Conservation (phyloP, 345 rosid genomes). For the Eucalyptus sp. region DNA sequence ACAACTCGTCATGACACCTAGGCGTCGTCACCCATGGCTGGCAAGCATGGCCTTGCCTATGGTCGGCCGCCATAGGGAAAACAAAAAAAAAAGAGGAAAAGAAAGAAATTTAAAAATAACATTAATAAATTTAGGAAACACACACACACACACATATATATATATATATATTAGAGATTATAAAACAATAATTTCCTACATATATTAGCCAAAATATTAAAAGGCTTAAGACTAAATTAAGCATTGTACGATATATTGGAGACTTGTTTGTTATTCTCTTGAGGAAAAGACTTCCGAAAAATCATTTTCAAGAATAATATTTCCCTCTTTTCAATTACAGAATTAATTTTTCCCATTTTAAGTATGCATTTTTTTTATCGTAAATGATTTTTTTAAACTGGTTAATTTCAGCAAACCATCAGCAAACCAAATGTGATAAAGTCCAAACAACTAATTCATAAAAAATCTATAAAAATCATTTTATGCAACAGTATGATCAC, state of each 20-base stretch:
- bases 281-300: background rate
- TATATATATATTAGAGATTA: background rate
- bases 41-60: background rate
- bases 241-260: accelerated
- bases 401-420: background rate
- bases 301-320: background rate
- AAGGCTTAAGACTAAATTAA: background rate
- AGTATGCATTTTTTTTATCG: background rate
- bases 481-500: background rate
- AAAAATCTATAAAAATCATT: background rate
- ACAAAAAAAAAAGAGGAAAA: background rate
- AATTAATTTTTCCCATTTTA: background rate
- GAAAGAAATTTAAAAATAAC: background rate
- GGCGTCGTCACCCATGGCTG: too few species aligned
- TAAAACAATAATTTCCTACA: background rate
- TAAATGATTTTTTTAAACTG: background rate
- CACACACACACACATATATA: background rate
- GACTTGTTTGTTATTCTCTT: background rate
- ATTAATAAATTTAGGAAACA: background rate
- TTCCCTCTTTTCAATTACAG: background rate
- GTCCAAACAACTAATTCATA: background rate
- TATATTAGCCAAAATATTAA: accelerated
- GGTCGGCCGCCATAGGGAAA: background rate
- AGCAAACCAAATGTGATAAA: background rate
- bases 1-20: background rate